Percentiles rank a stretch among this genome's conserved stretches.
These are phyloP conservation scores for Aspergillus sp. DNA, from an alignment of 2,329 filamentous ascomycete genomes.

Conservation along the genomic window DNA sequence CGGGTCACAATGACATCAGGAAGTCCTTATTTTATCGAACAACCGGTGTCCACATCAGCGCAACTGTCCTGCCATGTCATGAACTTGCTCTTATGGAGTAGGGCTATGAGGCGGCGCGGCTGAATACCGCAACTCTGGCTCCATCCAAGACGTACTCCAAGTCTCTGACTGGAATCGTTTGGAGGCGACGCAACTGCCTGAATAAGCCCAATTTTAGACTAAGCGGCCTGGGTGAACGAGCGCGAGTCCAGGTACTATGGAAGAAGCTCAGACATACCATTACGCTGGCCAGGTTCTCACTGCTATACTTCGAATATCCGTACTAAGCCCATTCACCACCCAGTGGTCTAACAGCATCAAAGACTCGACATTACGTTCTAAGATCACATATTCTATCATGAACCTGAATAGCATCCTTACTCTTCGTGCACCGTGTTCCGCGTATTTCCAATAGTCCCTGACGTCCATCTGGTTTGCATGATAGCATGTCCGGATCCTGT, in stretches of 20 bases:
- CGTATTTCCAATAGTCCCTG: not conserved
- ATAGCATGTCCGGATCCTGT: not conserved
- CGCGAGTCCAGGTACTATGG: not conserved
- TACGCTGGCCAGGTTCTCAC: too few relatives aligned
- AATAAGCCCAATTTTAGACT: not conserved
- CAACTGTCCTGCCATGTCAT: not conserved
- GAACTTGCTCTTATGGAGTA: not conserved
- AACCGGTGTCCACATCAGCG: not conserved
- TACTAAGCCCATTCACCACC: too few relatives aligned
- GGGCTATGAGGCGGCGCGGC: not conserved
- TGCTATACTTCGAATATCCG: too few relatives aligned
- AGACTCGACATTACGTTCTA: too few relatives aligned
- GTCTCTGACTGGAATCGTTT: not conserved
- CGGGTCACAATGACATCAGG: constrained; percentile 7
- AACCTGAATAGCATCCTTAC: not conserved
- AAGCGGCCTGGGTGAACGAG: not conserved
- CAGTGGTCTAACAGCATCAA: too few relatives aligned
- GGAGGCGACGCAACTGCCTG: not conserved
- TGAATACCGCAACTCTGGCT: not conserved
- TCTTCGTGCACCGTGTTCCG: not conserved
- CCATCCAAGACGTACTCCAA: not conserved
- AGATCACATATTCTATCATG: too few relatives aligned
- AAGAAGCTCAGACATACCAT: too few relatives aligned
- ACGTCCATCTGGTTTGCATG: not conserved
- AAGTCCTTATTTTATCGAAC: not conserved